Evolutionary conservation across 805 yeast genomes (phyloP).

Genomic region (Yarrowia sp.): DNA sequence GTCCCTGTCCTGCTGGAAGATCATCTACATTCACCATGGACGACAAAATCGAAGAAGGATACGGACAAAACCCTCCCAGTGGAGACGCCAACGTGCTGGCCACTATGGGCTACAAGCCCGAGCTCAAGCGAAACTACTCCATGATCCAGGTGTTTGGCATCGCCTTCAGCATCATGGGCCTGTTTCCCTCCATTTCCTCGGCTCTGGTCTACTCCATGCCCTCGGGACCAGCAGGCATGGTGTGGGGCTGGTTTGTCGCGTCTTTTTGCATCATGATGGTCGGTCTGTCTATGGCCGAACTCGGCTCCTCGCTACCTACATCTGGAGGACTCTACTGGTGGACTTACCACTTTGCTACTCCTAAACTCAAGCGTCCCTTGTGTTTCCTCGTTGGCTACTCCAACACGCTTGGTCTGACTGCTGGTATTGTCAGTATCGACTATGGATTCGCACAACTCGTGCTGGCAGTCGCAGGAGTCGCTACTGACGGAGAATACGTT

Average conservation of each 20-base stretch:
- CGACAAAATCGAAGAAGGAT: constrained; percentile 19
- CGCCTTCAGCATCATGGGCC: constrained; percentile 75
- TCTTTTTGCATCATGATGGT: constrained; percentile 61
- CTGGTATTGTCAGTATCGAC: constrained; percentile 70
- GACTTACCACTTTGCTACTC: constrained; percentile 72
- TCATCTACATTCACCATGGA: constrained; percentile 1
- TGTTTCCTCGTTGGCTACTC: constrained; percentile 71
- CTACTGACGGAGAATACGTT: constrained; percentile 61
- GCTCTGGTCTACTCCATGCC: constrained; percentile 60
- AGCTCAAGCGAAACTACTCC: constrained; percentile 65
- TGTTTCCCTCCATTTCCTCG: constrained; percentile 65
- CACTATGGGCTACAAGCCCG: constrained; percentile 68
- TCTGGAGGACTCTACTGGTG: constrained; percentile 77
- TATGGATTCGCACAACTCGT: constrained; percentile 74
- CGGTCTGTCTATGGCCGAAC: constrained; percentile 71
- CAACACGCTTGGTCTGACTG: constrained; percentile 69
- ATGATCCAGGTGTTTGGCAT: constrained; percentile 72
- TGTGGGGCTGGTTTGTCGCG: constrained; percentile 77
- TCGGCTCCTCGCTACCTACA: constrained; percentile 74
- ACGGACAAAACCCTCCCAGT: background rate
- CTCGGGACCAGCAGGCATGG: constrained; percentile 68
- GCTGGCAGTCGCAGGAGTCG: constrained; percentile 50
- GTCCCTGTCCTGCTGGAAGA: no score
- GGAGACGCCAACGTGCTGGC: constrained; percentile 33
- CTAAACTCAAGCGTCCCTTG: constrained; percentile 56